Base-by-base conservation (phyloP, 139 green algal species). In the Chlorella sp. region DNA sequence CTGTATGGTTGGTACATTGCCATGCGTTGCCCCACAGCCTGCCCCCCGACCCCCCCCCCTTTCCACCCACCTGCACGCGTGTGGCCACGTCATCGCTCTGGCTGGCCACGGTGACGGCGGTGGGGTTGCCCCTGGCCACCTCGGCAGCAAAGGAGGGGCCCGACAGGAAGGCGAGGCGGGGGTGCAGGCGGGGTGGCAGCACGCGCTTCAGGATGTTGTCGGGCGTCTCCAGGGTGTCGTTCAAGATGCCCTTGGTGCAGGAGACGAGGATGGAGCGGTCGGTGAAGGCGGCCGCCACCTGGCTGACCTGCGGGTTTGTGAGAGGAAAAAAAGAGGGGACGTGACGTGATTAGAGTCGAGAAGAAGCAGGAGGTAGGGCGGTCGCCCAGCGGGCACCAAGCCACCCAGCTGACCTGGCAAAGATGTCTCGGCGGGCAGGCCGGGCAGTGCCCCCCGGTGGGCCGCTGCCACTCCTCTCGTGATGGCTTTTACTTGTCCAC, bases 231-330 rank as follows among this genome's bases (percentile, higher is more conserved):
- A 98, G 88, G 0, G 95, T 96, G 88, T 95, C 94, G 66, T 96
- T 97, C 12, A 94, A 48, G 79, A 98, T 97, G 90, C 96, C 96
- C 93, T 98, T 98, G 77, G 96, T 96, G 90, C 95, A 98, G 22
- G 90, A 96, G 3, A 97, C 93, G 61, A 98, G 81, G 28, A 97
- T 96, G 86, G 96, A 88, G 40, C 92, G 64, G 30, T 88, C 88
- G 3, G 4, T 30, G 28, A 81, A 3, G 0, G 66, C 32, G 26
- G 68, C 84, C 28, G n/a, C 68, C 21, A 88, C n/a, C 68, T 88
- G 84, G 30, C 26, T 26, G 1, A 88, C 84, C 84, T 88, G 68
- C 48, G 42, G 30, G 42, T 30, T 24, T 11, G 39, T 24, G 66
- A 64, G 24, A 64, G 22, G 37, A 9, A 36, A 11, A 3, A 22